Evolutionary conservation across 331 rosid genomes (phyloP), one percentile per base, ranked within the genome.

Genomic region (Arachis monticola): DNA sequence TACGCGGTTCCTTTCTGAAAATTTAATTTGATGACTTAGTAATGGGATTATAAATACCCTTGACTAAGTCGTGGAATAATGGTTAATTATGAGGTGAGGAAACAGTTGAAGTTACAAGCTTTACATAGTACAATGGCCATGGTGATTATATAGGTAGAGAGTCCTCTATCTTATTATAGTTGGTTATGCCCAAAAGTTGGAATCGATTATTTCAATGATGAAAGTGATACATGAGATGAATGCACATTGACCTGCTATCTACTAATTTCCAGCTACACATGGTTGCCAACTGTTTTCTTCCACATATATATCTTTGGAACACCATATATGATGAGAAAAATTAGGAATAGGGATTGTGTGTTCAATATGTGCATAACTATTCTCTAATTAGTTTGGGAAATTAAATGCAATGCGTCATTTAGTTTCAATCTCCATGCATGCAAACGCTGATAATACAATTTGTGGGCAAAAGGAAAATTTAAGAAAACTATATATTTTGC

Each of bases 201-300:
- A 52, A 73, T 62, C 32, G 61, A 64, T 64, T 50, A 47, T 58
- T 57, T 70, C 70, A 6, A 81, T 40, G 30, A 40, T 41, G 72
- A 83, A 55, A 75, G 77, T 69, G 77, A 80, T 57, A 45, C 63
- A 46, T 69, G 61, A 61, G 59, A 73, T 42, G 10, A 60, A 75
- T 66, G 46, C 22, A 70, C 9, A 51, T 65, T 44, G 71, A 51
- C 75, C 77, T 9, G 10, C 84, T 69, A 52, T 70, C 84, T 67
- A 38, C 84, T 63, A 76, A 50, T 80, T 57, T 57, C 87, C 80
- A 72, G 70, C 84, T 67, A 32, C 17, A 52, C 63, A 50, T 13
- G 35, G 35, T 10, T 72, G 73, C 58, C 81, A 67, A 67, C 74
- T 52, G 75, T 64, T 55, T 59, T 64, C 81, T 64, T 70, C 77